Evolutionary conservation across 306 rosid species (phyloP), one percentile per base, ranked within the genome.

Genomic region (Sindora glabra): DNA sequence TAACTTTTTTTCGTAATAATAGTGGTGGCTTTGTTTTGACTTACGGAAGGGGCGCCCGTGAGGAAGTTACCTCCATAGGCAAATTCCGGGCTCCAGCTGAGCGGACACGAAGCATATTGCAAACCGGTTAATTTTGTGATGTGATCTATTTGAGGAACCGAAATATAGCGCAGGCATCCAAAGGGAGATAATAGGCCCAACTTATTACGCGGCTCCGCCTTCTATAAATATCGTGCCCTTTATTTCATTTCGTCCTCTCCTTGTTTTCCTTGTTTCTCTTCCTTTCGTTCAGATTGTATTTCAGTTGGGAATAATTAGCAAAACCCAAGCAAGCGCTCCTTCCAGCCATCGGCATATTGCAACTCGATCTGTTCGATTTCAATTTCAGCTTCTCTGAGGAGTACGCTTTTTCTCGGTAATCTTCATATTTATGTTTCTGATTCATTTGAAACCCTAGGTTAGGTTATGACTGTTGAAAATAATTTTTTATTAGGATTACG

Each of bases 251-350:
- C 2, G 7, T 3, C 10, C 18, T n/a, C n/a, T n/a, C n/a, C 21
- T 41, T 6, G 7, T 27, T 3, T 12, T 8, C 53, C 3, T 24
- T 7, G 34, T 3, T 13, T 5, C 10, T 34, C 2, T n/a, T 34
- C 14, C 11, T 3, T 8, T 12, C 22, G 21, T 13, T 10, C 39
- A 9, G 14, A n/a, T 27, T 30, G 21, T 65, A 14, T 8, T 19
- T 3, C 4, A 1, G 21, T 41, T n/a, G 2, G 4, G 5, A 6
- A 25, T 40, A 9, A 21, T 7, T 6, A 4, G 13, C 62, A 8
- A 61, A 74, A 68, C 74, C 74, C 74, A 68, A 74, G 39, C 37
- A 13, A 3, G 1, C 5, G 21, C 11, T 8, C 13, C 40, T 34
- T 34, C 40, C 40, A 10, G 0, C 13, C 11, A 19, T 19, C 24